Evolutionary conservation across 371 early-diverging fungal genomes (phyloP), one percentile per base, ranked within the genome.

Genomic region (Saksenaea oblongispora): DNA sequence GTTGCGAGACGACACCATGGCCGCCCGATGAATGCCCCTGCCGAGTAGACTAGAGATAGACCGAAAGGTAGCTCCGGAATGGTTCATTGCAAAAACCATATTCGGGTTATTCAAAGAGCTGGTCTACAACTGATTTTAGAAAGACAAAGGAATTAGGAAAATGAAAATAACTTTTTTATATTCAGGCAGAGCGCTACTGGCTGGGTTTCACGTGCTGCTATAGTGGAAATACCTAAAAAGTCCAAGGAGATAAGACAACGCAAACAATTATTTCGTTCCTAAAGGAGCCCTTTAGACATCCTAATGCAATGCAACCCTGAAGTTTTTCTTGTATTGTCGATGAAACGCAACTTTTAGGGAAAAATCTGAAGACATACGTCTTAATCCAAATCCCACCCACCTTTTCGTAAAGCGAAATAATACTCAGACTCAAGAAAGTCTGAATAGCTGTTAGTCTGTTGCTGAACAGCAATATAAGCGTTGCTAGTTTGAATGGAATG

Each of bases 1-100:
- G 71, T 89, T 89, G 35, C 82, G 79, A 56, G 75, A 70, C 0
- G 82, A 73, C 13, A 81, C 27, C 41, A 24, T 57, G 39, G 69
- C 66, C 11, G 66, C 69, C 31, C 53, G 65, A 39, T 69, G 73
- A 31, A 72, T 61, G 26, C 66, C 73, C 39, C 59, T 65, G 14
- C 73, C 73, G 31, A 72, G 41, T 37, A 72, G 17, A 34, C 63
- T 58, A 17, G 73, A 62, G 35, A 63, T 34, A 31, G 73, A 72
- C 54, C 64, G 61, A 47, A 65, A 72, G 11, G 72, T 47, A 22
- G 51, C 61, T 34, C 61, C 47, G 34, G 47, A 53, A 35, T 61
- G 47, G 34, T 11, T 47, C 51, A 18, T 17, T 18, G 51, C 51
- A 22, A 47, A 47, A 22, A 47, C 51, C 51, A 47, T 47, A 22